Evolutionary conservation across 306 rosid species (phyloP), one percentile per base, ranked within the genome.

Genomic region (Trifolium subterraneum): DNA sequence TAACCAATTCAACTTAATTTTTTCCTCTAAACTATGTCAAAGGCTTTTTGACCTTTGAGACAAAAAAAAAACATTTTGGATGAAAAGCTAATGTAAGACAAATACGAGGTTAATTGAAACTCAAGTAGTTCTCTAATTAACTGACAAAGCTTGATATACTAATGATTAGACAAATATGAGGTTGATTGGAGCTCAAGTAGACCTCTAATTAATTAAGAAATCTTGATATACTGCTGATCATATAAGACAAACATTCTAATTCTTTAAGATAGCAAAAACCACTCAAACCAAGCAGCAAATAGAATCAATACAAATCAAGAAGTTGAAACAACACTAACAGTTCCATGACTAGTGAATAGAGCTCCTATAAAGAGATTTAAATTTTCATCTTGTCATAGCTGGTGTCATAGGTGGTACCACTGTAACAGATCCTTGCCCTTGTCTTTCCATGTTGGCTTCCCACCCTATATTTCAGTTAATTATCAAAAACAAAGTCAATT

Each of bases 401-500:
- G 82, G 78, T 51, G 69, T 44, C 3, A 23, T 38, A 0, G 90
- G 87, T 33, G 88, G 86, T 27, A 81, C 63, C 31, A 20, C 4
- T 44, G 52, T 38, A 59, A 48, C 79, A 56, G 70, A 7, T 23
- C 35, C 80, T 22, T 22, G 25, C 31, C 75, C 75, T 54, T 73
- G 87, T 76, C 90, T 84, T 42, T 73, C 90, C 82, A 77, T 1
- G 79, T 87, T 89, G 64, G 85, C 95, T 33, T 82, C 90, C 95
- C 95, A 89, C 1, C 92, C 92, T 89, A 72, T 64, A 71, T 56
- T 59, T 55, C 33, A 74, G 29, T 78, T 59, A 4, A 64, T 75
- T 75, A 18, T 16, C 42, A 65, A 16, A 54, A 60, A 25, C 22
- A 73, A 8, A 8, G 42, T 59, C 75, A 41, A 29, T 27, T 3